These are phyloP conservation scores for Boletellus sp. DNA, from an alignment of 768 basidiomycete genomes.

Conservation along the genomic window DNA sequence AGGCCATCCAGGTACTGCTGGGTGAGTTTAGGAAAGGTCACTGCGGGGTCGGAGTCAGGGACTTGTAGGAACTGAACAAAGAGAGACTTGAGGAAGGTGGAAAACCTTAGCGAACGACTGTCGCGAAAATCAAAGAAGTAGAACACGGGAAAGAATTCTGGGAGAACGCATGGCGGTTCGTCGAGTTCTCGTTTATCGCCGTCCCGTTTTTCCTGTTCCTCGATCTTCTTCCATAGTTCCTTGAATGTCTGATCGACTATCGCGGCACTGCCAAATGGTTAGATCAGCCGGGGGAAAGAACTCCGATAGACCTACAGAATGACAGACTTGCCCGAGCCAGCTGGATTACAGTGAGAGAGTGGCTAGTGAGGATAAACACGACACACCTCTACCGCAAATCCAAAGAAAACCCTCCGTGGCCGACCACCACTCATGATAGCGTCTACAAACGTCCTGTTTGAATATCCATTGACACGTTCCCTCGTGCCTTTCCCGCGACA, in stretches of 20 bases:
- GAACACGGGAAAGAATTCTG: conserved; percentile 25
- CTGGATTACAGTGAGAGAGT: conserved; percentile 9
- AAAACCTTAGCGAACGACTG: conserved; percentile 12
- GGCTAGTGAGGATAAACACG: not conserved
- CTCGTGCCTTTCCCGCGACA: conserved; percentile 22
- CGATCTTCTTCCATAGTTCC: conserved; percentile 21
- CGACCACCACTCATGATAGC: conserved; percentile 19
- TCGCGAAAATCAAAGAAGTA: conserved; percentile 31
- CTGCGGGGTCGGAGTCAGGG: conserved; percentile 16
- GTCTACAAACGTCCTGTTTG: conserved; percentile 13
- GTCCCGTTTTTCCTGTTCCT: conserved; percentile 17
- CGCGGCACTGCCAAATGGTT: conserved; percentile 15
- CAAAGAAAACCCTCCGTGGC: conserved; percentile 22
- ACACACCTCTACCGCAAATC: conserved; percentile 23
- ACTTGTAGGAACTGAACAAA: conserved; percentile 27
- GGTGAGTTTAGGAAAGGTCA: conserved; percentile 21
- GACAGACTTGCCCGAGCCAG: conserved; percentile 23
- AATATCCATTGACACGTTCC: conserved; percentile 27
- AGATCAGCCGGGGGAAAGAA: not conserved
- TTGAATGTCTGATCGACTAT: conserved; percentile 24
- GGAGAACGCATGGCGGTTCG: conserved; percentile 16
- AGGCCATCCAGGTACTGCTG: conserved; percentile 13
- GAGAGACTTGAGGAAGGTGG: conserved; percentile 23
- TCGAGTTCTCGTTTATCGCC: conserved; percentile 13
- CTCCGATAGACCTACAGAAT: conserved; percentile 15